Base-by-base conservation (phyloP, 2,329 filamentous ascomycete species). In the Colletotrichum plurivorum region DNA sequence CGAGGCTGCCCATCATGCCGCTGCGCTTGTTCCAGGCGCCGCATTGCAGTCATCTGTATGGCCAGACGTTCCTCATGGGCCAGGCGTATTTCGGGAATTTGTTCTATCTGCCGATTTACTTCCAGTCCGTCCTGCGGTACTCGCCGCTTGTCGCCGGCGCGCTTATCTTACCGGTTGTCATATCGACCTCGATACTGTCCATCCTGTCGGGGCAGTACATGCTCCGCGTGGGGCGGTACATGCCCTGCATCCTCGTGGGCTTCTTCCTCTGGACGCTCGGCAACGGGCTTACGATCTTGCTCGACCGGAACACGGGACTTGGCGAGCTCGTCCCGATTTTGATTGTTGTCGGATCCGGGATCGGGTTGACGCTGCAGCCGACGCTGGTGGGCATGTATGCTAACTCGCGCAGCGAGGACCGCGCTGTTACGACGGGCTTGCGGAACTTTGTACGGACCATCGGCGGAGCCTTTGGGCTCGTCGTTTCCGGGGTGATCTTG, bases 371-470 rank as follows among this genome's bases (percentile, higher is more conserved):
- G 1, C 71, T 82, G 46, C 81, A 82, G 66, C 79, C 80, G 4
- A 80, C 78, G 10, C 72, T 82, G 7, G 75, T 82, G 0, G 80
- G 76, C 1, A 73, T 81, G 58, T 78, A 81, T 46, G 80, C 81
- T 27, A 79, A 81, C 64, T 76, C 75, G 0, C 74, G 75, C 5
- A 78, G 74, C 48, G 75, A 78, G 31, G 78, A 80, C 46, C 76
- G 80, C 0, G 80, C 81, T 12, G 80, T 82, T 41, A 76, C 78
- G 2, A 82, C 78, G 2, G 77, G 78, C 0, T 73, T 79, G 22
- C 76, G 81, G n/a, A 82, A 81, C 62, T 82, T 83, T 54, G 73
- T 80, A 39, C 76, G 81, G 10, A 76, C 75, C 7, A 73, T 80
- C 4, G 80, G 81, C 10, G 80, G 80, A 15, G 76, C 79, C 6